A percentile compares a stretch with the other conserved stretches of the same genome.
Conservation (phyloP, 2,329 filamentous ascomycete genomes). For the Sporothrix pseudoabietina region DNA sequence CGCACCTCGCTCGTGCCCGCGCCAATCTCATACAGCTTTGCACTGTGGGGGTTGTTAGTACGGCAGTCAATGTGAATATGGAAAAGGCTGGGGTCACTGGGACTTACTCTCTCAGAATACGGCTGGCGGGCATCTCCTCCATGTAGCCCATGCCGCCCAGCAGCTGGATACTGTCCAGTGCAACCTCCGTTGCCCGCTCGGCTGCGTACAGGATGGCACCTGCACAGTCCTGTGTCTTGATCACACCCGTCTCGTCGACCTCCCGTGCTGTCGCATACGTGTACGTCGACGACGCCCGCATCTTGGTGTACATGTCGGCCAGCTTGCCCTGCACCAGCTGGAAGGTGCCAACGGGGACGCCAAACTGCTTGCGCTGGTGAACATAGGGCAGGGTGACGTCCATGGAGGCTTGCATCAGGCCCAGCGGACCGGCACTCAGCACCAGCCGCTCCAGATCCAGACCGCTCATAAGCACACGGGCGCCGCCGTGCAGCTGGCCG, state of each 20-base stretch:
- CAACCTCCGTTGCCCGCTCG: slow-evolving; percentile 83
- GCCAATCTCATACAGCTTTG: slow-evolving; percentile 90
- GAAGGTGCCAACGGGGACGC: slow-evolving; percentile 77
- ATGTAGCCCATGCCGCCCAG: slow-evolving; percentile 95
- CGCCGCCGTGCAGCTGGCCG: slow-evolving; percentile 77
- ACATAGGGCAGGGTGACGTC: slow-evolving; percentile 86
- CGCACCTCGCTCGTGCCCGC: slow-evolving; percentile 94
- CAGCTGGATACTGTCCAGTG: slow-evolving; percentile 86
- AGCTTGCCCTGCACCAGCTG: slow-evolving; percentile 92
- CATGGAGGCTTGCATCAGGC: slow-evolving; percentile 89
- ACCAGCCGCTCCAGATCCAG: slow-evolving; percentile 92
- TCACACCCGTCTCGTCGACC: slow-evolving; percentile 73
- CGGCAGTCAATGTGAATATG: neutral
- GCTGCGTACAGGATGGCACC: slow-evolving; percentile 92
- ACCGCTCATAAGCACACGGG: slow-evolving; percentile 92
- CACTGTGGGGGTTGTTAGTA: slow-evolving; percentile 49
- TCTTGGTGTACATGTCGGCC: slow-evolving; percentile 96
- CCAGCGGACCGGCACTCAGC: slow-evolving; percentile 84
- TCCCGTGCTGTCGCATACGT: slow-evolving; percentile 79
- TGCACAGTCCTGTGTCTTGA: slow-evolving; percentile 89
- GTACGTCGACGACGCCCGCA: slow-evolving; percentile 80
- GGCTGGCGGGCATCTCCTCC: slow-evolving; percentile 89
- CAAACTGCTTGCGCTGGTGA: slow-evolving; percentile 88
- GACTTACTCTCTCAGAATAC: slow-evolving; percentile 71
- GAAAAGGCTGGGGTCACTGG: neutral